Evolutionary conservation across 306 rosid genomes (phyloP).

Genomic region (Quercus rubra): DNA sequence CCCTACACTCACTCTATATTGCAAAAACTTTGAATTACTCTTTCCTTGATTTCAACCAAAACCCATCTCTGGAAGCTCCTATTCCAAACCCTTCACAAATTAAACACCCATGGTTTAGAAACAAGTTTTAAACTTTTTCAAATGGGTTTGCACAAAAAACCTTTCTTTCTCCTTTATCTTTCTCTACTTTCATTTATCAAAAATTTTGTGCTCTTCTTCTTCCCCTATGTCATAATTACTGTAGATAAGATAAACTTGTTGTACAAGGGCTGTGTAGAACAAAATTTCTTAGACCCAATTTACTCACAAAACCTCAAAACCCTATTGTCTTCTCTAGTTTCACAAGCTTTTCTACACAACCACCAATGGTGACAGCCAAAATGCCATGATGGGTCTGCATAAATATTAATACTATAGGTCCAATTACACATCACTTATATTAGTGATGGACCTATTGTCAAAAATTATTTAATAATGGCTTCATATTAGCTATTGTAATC

Average conservation of each 20-base stretch:
- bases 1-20: not conserved
- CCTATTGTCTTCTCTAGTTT: slow-evolving; percentile 35
- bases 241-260: slow-evolving; percentile 49
- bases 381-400: slow-evolving; percentile 37
- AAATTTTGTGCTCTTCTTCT: not conserved
- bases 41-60: not conserved
- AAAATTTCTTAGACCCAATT: slow-evolving; percentile 51
- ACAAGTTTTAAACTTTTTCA: slow-evolving; percentile 4
- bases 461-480: too few relatives aligned
- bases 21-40: not conserved
- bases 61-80: not conserved
- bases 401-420: too few relatives aligned
- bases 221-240: slow-evolving; percentile 9
- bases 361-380: slow-evolving; percentile 47
- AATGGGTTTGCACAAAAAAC: slow-evolving; percentile 41
- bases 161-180: slow-evolving; percentile 11
- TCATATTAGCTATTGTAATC: too few relatives aligned
- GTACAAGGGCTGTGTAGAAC: slow-evolving; percentile 71
- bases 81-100: not conserved
- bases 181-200: slow-evolving; percentile 10
- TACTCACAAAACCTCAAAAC: slow-evolving; percentile 55
- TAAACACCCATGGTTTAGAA: not conserved
- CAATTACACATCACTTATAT: too few relatives aligned
- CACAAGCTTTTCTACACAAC: slow-evolving; percentile 54
- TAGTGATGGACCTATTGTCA: too few relatives aligned